Evolutionary conservation across 768 basidiomycete genomes (phyloP).

Genomic region (Hygrocybe punicea): DNA sequence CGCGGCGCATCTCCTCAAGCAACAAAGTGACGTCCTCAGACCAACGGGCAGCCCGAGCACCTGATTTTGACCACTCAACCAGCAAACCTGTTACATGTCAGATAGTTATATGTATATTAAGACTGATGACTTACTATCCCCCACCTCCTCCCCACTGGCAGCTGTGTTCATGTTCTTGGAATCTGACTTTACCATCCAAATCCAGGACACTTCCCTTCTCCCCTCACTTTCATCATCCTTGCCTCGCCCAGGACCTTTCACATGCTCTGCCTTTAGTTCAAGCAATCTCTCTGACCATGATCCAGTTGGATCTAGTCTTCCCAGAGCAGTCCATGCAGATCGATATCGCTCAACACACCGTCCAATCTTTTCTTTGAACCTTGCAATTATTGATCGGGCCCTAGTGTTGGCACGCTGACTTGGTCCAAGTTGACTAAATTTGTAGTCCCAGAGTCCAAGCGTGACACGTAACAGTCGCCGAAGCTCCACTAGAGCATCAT

Average conservation of each 20-base stretch:
- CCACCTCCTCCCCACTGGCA: too few species aligned
- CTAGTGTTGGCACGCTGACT: constrained; percentile 10
- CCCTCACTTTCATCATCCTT: too few species aligned
- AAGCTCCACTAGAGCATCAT: constrained; percentile 14
- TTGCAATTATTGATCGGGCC: neutral
- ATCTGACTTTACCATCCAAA: too few species aligned
- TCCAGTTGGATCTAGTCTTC: neutral
- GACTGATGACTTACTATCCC: neutral
- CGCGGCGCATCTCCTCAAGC: constrained; percentile 29
- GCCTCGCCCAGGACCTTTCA: neutral
- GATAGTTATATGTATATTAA: neutral
- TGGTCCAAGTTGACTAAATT: constrained; percentile 8
- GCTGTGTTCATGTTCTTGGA: too few species aligned
- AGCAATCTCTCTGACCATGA: neutral
- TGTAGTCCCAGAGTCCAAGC: constrained; percentile 10
- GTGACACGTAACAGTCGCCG: constrained; percentile 5
- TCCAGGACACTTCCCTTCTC: too few species aligned
- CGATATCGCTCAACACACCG: constrained; percentile 1
- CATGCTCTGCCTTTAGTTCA: neutral
- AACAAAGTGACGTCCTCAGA: constrained; percentile 22
- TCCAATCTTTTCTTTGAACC: constrained; percentile 1
- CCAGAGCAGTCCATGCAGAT: neutral
- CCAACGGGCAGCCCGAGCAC: constrained; percentile 19
- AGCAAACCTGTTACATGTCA: constrained; percentile 7
- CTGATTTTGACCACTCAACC: constrained; percentile 23